Conservation (phyloP, 2,329 filamentous ascomycete genomes). For the Seiridium unicorne region DNA sequence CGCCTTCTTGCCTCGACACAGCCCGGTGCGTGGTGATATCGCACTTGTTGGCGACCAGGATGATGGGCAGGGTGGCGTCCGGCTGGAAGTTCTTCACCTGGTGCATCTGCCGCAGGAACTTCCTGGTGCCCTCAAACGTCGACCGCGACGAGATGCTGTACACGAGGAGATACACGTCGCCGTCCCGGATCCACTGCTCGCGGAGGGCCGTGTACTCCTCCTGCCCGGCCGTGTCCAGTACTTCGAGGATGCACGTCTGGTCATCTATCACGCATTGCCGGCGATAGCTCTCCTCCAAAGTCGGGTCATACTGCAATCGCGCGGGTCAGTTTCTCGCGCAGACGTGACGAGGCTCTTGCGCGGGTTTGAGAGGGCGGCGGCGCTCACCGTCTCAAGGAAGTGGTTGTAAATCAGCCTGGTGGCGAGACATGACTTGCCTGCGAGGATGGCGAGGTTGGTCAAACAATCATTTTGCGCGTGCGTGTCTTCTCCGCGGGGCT, state of each 20-base stretch:
- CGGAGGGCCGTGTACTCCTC: slow-evolving; percentile 96
- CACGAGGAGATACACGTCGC: slow-evolving; percentile 94
- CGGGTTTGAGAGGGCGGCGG: too few species aligned
- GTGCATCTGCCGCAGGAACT: slow-evolving; percentile 95
- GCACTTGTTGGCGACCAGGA: slow-evolving; percentile 98
- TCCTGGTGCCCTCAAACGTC: slow-evolving; percentile 90
- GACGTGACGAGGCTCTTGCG: too few species aligned
- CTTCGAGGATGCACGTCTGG: slow-evolving; percentile 95
- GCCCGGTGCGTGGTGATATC: slow-evolving; percentile 93
- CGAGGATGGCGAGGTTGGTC: too few species aligned
- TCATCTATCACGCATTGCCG: slow-evolving; percentile 91
- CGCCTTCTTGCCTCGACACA: slow-evolving; percentile 96
- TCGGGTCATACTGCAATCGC: slow-evolving; percentile 69
- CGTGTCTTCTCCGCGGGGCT: too few species aligned
- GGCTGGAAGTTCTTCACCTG: slow-evolving; percentile 79
- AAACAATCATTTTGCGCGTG: too few species aligned
- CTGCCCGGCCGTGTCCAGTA: slow-evolving; percentile 93
- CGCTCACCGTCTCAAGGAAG: slow-evolving; percentile 1
- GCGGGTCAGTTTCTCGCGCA: too few species aligned
- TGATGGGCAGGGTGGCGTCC: slow-evolving; percentile 76
- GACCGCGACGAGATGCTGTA: slow-evolving; percentile 97
- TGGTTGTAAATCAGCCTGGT: not conserved
- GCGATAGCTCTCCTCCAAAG: slow-evolving; percentile 83
- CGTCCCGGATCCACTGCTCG: slow-evolving; percentile 97
- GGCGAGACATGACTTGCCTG: not conserved